A percentile compares a stretch with the other conserved stretches of the same genome.
phyloP scores from a whole-genome alignment of 176 grass and related monocot genomes.

The Calamus simplicifolius region DNA sequence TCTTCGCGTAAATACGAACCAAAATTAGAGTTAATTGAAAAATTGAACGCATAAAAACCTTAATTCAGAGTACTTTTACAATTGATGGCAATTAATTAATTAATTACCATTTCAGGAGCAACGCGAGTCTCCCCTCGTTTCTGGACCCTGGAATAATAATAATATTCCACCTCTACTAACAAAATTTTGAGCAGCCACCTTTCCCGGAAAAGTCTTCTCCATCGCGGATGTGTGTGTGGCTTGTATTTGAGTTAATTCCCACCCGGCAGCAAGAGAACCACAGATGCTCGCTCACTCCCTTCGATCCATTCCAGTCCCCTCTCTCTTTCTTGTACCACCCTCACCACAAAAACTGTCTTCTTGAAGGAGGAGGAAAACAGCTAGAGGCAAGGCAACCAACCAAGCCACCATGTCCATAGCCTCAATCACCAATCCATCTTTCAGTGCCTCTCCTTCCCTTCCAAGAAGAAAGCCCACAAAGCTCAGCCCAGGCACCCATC shows the following conservation, averaged over 20 bases:
- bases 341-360: neutral
- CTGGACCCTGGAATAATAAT: too few species aligned
- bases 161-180: too few species aligned
- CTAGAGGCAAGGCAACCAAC: neutral
- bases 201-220: too few species aligned
- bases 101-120: too few species aligned
- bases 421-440: constrained; percentile 34
- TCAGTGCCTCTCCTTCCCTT: constrained; percentile 42
- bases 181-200: too few species aligned
- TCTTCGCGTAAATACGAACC: too few species aligned
- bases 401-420: constrained; percentile 25
- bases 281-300: constrained; percentile 8
- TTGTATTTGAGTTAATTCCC: constrained; percentile 18
- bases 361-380: neutral
- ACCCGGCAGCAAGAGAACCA: constrained; percentile 34
- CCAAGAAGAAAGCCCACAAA: constrained; percentile 14
- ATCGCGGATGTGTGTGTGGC: constrained; percentile 34
- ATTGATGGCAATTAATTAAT: too few species aligned
- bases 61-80: too few species aligned
- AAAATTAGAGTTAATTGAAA: too few species aligned
- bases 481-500: neutral
- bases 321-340: neutral
- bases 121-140: too few species aligned
- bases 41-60: too few species aligned
- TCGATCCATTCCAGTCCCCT: constrained; percentile 18